Percentiles rank a stretch among this genome's conserved stretches.
Evolutionary conservation across 2,329 filamentous ascomycete genomes (phyloP).

Genomic region (Talaromyces marneffei): DNA sequence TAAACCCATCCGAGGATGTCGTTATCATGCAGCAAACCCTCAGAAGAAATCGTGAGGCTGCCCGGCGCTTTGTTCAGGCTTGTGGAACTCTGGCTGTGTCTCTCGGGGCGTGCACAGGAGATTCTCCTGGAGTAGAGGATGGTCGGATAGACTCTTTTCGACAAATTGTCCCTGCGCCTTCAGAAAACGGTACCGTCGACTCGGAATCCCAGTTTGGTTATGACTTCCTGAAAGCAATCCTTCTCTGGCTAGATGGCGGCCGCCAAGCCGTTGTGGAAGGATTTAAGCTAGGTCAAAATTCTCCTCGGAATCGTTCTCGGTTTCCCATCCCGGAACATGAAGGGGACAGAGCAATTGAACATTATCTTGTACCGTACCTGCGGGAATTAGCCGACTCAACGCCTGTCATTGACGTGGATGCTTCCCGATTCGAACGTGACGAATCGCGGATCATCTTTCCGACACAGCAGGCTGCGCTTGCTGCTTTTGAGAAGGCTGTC

Average conservation of each 20-base stretch:
- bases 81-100: conserved; percentile 52
- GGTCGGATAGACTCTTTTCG: conserved; percentile 41
- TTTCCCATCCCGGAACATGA: conserved; percentile 50
- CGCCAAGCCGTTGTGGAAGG: conserved; percentile 50
- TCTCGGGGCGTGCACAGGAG: conserved; percentile 50
- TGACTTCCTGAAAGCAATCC: conserved; percentile 59
- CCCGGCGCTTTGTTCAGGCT: conserved; percentile 58
- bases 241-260: conserved; percentile 58
- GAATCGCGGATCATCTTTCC: conserved; percentile 48
- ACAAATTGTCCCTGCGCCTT: conserved; percentile 44
- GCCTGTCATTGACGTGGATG: conserved; percentile 52
- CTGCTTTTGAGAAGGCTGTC: conserved; percentile 51
- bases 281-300: conserved; percentile 46
- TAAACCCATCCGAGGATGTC: conserved; percentile 50
- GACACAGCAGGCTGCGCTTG: conserved; percentile 51
- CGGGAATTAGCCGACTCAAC: conserved; percentile 46
- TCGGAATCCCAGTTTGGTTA: conserved; percentile 53
- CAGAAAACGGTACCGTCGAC: conserved; percentile 37
- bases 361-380: conserved; percentile 55
- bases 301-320: conserved; percentile 38
- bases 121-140: conserved; percentile 30
- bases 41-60: conserved; percentile 50
- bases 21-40: conserved; percentile 52
- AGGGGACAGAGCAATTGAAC: conserved; percentile 50
- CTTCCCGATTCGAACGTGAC: conserved; percentile 54